A percentile compares a stretch with the other conserved stretches of the same genome.
Conservation (phyloP, 2,329 filamentous ascomycete species). For the Ophiostoma himal-ulmi region DNA sequence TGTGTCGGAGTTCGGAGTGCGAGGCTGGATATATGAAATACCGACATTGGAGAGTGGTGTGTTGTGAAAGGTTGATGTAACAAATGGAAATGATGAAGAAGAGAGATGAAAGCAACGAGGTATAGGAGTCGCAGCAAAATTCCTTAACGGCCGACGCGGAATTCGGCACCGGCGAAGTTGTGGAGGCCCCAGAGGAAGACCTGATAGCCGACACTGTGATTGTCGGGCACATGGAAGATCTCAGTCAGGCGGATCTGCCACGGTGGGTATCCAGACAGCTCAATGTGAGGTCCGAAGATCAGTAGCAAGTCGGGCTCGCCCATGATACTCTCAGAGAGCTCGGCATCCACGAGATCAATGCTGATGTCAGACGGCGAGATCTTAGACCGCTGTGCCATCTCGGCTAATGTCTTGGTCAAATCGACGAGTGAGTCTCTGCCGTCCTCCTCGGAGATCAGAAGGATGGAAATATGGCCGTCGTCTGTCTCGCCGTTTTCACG, state of each 20-base stretch:
- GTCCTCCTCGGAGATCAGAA: slow-evolving; percentile 81
- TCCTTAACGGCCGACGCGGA: slow-evolving; percentile 66
- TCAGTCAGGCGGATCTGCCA: slow-evolving; percentile 95
- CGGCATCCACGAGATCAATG: slow-evolving; percentile 78
- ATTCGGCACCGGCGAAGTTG: slow-evolving; percentile 80
- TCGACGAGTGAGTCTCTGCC: slow-evolving; percentile 92
- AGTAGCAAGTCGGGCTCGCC: slow-evolving; percentile 85
- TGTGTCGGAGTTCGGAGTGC: not conserved
- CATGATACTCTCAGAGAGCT: slow-evolving; percentile 74
- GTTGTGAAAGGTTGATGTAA: not conserved
- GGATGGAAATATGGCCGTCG: slow-evolving; percentile 49
- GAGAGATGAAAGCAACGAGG: not conserved
- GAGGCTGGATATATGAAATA: slow-evolving; percentile 6
- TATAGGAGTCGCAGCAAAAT: not conserved
- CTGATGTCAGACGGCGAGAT: slow-evolving; percentile 76
- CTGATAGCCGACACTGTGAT: slow-evolving; percentile 84
- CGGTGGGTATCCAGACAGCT: slow-evolving; percentile 85
- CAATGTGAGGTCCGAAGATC: slow-evolving; percentile 76
- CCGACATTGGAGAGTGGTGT: not conserved
- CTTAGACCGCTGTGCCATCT: slow-evolving; percentile 90
- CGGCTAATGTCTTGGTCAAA: slow-evolving; percentile 84
- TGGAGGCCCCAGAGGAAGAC: slow-evolving; percentile 81
- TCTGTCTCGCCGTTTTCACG: slow-evolving; percentile 30
- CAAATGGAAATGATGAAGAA: not conserved
- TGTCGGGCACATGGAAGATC: slow-evolving; percentile 75